Conservation (phyloP, 306 rosid genomes). For the Cicer judaicum region DNA sequence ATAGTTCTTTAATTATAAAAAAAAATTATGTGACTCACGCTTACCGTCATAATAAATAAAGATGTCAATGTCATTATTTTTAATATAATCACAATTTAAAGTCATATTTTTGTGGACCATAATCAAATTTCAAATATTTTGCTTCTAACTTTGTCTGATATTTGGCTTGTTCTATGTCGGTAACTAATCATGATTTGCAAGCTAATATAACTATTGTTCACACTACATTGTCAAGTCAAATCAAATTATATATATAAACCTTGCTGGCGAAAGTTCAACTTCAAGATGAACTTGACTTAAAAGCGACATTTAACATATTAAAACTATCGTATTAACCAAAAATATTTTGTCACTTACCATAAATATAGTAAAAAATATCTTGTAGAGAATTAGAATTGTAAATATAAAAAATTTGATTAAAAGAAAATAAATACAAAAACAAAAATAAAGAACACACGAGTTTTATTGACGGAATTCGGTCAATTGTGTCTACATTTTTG, state of each 20-base stretch:
- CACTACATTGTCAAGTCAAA: background rate
- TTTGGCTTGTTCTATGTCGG: slow-evolving; percentile 5
- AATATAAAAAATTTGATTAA: too few species aligned
- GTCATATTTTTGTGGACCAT: background rate
- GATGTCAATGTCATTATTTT: too few species aligned
- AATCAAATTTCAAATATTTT: slow-evolving; percentile 16
- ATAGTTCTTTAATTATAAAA: too few species aligned
- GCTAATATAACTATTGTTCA: slow-evolving; percentile 12
- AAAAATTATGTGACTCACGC: too few species aligned
- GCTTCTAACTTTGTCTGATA: background rate
- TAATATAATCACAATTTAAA: background rate
- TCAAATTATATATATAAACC: slow-evolving; percentile 15
- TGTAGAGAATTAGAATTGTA: background rate
- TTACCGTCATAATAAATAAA: too few species aligned
- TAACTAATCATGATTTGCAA: slow-evolving; percentile 20
- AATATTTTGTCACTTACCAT: background rate
- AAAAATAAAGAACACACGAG: too few species aligned
- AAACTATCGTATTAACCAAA: slow-evolving; percentile 6
- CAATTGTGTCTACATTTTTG: too few species aligned
- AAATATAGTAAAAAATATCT: background rate
- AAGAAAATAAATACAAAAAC: too few species aligned
- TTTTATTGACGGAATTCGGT: too few species aligned
- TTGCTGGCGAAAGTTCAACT: background rate
- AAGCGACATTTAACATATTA: slow-evolving; percentile 32
- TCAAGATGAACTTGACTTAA: slow-evolving; percentile 18